A percentile compares a stretch with the other conserved stretches of the same genome.
These are phyloP conservation scores for Vitellaria paradoxa DNA, from an alignment of 179 eudicot species.

Conservation along the genomic window DNA sequence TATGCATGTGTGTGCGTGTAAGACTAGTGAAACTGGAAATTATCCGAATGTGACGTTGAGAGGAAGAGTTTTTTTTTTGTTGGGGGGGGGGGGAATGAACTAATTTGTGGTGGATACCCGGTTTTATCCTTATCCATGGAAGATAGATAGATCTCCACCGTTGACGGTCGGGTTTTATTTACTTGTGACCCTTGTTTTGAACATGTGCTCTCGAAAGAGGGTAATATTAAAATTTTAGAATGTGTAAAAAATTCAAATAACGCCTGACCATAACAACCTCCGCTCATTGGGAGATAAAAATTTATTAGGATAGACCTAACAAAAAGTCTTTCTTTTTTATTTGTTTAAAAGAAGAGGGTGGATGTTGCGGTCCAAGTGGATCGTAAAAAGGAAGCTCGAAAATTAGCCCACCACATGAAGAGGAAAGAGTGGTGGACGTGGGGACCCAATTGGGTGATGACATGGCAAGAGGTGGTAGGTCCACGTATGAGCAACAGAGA, in stretches of 20 bases:
- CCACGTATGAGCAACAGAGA: no score
- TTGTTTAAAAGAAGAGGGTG: no score
- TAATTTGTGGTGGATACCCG: conserved; percentile 18
- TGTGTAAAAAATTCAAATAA: not conserved
- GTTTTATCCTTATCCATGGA: conserved; percentile 35
- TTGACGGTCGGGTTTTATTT: not conserved
- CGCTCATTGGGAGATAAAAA: no score
- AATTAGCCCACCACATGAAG: not conserved
- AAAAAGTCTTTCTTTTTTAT: no score
- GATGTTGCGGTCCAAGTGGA: not conserved
- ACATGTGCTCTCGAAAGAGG: not conserved
- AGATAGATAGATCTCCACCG: conserved; percentile 7
- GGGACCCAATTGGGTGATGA: not conserved
- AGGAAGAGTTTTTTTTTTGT: not conserved
- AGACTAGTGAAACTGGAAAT: conserved; percentile 7
- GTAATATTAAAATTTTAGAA: no score
- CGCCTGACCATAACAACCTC: not conserved
- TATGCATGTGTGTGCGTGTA: not conserved
- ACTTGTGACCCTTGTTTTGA: not conserved
- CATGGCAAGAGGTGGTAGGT: not conserved
- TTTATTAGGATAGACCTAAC: no score
- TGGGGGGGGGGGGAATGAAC: not conserved
- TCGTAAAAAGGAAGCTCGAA: not conserved
- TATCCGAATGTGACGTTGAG: conserved; percentile 3
- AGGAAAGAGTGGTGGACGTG: not conserved